These are phyloP conservation scores for Skeletonema grethae DNA, from an alignment of 108 stramenopile genomes.

Conservation along the genomic window DNA sequence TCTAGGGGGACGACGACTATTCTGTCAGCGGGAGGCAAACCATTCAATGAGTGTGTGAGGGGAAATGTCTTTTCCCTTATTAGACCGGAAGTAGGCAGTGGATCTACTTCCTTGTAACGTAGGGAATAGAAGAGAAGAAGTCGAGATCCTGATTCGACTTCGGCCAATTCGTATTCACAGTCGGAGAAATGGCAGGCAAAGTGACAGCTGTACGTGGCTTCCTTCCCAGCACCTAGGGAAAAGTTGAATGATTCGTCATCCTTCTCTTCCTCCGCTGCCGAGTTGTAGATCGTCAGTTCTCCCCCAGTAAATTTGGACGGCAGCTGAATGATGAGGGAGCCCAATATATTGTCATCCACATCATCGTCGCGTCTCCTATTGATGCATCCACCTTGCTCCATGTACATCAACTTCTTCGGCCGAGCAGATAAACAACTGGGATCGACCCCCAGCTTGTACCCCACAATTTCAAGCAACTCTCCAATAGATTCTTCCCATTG, in stretches of 20 bases:
- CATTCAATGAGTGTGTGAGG: background rate
- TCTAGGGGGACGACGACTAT: slow-evolving; percentile 4
- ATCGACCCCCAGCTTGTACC: background rate
- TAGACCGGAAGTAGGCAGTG: background rate
- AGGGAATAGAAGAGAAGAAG: background rate
- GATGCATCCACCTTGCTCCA: slow-evolving; percentile 3
- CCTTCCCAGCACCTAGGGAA: background rate
- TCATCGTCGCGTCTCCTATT: slow-evolving; percentile 4
- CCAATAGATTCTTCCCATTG: background rate
- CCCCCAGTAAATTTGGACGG: slow-evolving; percentile 8
- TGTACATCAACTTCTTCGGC: background rate
- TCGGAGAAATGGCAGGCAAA: slow-evolving; percentile 1
- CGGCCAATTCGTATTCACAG: slow-evolving; percentile 1
- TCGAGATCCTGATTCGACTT: background rate
- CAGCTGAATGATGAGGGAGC: slow-evolving; percentile 10
- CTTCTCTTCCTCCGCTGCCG: background rate
- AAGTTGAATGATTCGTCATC: slow-evolving; percentile 2
- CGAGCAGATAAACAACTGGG: background rate
- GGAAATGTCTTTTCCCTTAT: background rate
- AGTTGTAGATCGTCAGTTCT: background rate
- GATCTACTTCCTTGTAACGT: background rate
- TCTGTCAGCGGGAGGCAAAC: slow-evolving; percentile 18
- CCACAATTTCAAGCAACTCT: background rate
- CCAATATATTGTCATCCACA: slow-evolving; percentile 2
- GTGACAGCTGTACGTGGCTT: background rate